Evolutionary conservation across 1,284 basidiomycete genomes (phyloP).

Genomic region (Ganoderma sp.): DNA sequence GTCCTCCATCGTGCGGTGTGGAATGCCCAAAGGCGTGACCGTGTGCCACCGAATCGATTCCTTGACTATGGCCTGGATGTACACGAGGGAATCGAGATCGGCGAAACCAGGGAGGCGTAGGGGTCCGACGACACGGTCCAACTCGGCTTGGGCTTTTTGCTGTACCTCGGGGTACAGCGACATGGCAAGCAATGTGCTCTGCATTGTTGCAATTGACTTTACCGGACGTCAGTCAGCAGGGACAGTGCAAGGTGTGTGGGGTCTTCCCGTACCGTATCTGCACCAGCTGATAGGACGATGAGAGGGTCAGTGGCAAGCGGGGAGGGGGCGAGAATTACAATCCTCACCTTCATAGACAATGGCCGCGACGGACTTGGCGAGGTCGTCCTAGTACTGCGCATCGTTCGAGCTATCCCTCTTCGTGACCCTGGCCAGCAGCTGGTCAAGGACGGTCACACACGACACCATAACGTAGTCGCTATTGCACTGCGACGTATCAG

Average conservation of each 20-base stretch:
- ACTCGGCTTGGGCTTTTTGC: constrained; percentile 39
- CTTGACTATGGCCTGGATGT: constrained; percentile 32
- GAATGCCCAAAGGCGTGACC: constrained; percentile 24
- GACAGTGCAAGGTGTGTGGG: background rate
- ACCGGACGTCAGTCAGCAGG: background rate
- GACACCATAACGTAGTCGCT: background rate
- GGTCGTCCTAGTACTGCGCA: background rate
- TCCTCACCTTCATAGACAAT: constrained; percentile 6
- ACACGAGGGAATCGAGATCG: constrained; percentile 28
- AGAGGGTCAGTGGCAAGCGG: background rate
- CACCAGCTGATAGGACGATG: background rate
- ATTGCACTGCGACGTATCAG: background rate
- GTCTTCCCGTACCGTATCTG: background rate
- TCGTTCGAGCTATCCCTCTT: background rate
- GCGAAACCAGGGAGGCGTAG: constrained; percentile 34
- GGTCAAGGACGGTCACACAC: background rate
- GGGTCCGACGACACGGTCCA: constrained; percentile 36
- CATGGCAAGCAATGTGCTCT: constrained; percentile 44
- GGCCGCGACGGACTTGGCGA: constrained; percentile 4
- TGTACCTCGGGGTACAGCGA: constrained; percentile 43
- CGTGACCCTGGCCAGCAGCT: background rate
- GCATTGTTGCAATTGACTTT: constrained; percentile 31
- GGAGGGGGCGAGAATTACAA: background rate
- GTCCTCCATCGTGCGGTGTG: constrained; percentile 22
- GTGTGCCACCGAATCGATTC: constrained; percentile 34